Evolutionary conservation across 306 rosid genomes (phyloP).

Genomic region (Purshia tridentata): DNA sequence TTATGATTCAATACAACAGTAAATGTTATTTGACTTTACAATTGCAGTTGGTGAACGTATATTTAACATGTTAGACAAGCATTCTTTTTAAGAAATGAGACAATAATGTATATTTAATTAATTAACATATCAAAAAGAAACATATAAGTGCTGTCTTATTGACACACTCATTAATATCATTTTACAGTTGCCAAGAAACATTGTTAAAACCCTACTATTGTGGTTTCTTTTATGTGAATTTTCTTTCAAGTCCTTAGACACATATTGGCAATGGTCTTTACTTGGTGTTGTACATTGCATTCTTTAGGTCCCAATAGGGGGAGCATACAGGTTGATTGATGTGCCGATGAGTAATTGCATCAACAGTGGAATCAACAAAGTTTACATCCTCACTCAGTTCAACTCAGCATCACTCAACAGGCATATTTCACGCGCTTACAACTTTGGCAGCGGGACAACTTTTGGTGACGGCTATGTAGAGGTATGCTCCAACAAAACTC

Average conservation of each 20-base stretch:
- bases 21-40: no score
- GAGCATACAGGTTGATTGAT: constrained; percentile 87
- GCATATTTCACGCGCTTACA: constrained; percentile 87
- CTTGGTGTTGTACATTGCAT: constrained; percentile 4
- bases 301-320: constrained; percentile 78
- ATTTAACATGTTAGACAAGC: no score
- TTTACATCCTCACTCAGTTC: constrained; percentile 90
- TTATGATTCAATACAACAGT: no score
- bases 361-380: constrained; percentile 92
- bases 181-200: background rate
- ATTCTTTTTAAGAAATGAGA: no score
- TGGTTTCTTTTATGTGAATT: background rate
- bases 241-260: background rate
- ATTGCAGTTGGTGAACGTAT: no score
- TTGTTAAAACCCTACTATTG: background rate
- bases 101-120: no score
- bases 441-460: constrained; percentile 59
- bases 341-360: constrained; percentile 99
- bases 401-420: constrained; percentile 94
- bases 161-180: no score
- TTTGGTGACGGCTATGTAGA: constrained; percentile 90
- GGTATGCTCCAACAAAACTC: constrained; percentile 37
- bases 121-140: no score
- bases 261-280: background rate
- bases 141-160: no score